Evolutionary conservation across 805 yeast species (phyloP), one percentile per base, ranked within the genome.

Genomic region (Starmerella sirachaensis): DNA sequence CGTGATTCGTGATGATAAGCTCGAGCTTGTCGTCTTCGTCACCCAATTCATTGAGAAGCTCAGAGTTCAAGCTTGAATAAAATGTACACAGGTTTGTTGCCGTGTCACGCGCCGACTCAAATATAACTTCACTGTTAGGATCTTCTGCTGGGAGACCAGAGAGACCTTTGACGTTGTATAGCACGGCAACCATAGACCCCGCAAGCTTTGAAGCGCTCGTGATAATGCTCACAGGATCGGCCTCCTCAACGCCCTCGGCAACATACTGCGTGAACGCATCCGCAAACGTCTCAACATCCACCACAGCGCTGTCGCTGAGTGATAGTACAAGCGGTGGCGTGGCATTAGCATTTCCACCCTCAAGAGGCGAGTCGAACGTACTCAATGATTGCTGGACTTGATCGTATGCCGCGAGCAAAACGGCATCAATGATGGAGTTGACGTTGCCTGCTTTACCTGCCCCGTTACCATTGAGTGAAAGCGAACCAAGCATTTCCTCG

Each of bases 251-350:
- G 5, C 88, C 93, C 53, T 81, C 94, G 5, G 79, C 85, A 36
- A 83, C 63, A 51, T 72, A 78, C 36, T 72, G 68, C 54, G 78
- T 81, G 64, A 82, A 83, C 6, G 77, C 72, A 18, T 76, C 71
- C 5, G 93, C 80, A 57, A 85, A 82, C 27, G 78, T 86, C 5
- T 86, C 81, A 0, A 86, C 84, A 12, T 71, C 62, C 27, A 74
- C 70, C 0, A 83, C 71, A 14, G 78, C 69, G 46, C 76, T 70
- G 53, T 85, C 94, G 45, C 77, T 63, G 28, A 81, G 62, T 0
- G 88, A 76, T 24, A 76, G 61, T 17, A 78, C 58, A 49, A 72
- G 77, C 46, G 71, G 76, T 2, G 88, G 81, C 0, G 88, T 71
- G 2, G 91, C 68, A 54, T 75, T 76, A 47, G 75, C 73, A 54